Evolutionary conservation across 441 rosid genomes (phyloP).

Genomic region (Populus hybrid): DNA sequence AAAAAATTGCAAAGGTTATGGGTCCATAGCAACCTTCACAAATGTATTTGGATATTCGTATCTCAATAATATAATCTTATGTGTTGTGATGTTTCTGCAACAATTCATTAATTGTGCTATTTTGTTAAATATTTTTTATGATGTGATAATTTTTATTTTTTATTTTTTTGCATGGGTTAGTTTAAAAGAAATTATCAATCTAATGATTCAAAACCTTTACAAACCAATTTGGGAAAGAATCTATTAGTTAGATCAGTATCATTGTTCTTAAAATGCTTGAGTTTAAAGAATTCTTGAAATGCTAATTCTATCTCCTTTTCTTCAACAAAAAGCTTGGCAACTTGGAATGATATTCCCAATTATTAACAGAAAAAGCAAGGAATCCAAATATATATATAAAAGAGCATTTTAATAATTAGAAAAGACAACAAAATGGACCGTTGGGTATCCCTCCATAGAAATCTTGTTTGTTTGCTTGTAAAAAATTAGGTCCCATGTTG

Average conservation of each 20-base stretch:
- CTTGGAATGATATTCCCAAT: slow-evolving; percentile 4
- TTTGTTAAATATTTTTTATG: no score
- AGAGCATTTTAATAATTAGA: neutral
- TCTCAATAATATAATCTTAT: neutral
- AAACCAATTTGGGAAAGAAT: neutral
- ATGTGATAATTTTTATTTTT: no score
- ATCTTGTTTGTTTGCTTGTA: neutral
- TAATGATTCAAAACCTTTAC: neutral
- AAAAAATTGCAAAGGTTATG: neutral
- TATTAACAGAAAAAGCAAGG: slow-evolving; percentile 1
- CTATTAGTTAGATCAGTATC: neutral
- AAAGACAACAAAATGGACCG: slow-evolving; percentile 26
- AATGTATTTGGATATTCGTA: neutral
- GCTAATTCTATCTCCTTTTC: neutral
- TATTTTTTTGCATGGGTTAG: neutral
- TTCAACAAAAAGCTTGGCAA: neutral
- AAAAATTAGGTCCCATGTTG: neutral
- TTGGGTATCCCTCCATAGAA: neutral
- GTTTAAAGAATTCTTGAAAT: neutral
- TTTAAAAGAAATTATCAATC: no score
- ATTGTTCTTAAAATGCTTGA: neutral
- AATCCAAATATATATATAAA: no score
- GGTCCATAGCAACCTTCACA: no score
- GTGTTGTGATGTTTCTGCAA: neutral
- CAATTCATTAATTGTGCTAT: neutral